phyloP scores from a whole-genome alignment of 805 yeast genomes.

The Tetrapisispora taiwanensis region DNA sequence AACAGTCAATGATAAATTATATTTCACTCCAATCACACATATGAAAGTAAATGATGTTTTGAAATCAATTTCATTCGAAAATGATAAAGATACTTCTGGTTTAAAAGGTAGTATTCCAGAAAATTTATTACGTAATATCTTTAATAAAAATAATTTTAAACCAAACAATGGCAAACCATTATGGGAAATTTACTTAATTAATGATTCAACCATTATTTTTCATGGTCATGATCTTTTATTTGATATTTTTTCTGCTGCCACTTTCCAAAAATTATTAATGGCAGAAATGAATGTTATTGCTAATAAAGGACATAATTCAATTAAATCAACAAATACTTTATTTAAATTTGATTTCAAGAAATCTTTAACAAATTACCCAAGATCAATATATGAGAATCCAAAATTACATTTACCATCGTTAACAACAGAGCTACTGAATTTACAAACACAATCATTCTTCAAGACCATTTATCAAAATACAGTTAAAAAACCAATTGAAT shows the following conservation, averaged over 20 bases:
- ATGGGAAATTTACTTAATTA: constrained; percentile 22
- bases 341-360: neutral
- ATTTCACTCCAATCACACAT: constrained; percentile 14
- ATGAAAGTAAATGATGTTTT: constrained; percentile 18
- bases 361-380: constrained; percentile 8
- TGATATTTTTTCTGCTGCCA: constrained; percentile 25
- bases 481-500: constrained; percentile 19
- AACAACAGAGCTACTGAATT: constrained; percentile 16
- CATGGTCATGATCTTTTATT: constrained; percentile 26
- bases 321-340: neutral
- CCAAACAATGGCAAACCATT: constrained; percentile 16
- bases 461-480: constrained; percentile 17
- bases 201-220: constrained; percentile 20
- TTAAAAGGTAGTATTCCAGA: constrained; percentile 24
- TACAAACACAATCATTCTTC: constrained; percentile 23
- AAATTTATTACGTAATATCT: constrained; percentile 21
- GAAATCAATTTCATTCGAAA: constrained; percentile 17
- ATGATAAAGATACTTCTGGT: constrained; percentile 18
- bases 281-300: constrained; percentile 9
- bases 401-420: constrained; percentile 19
- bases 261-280: constrained; percentile 19
- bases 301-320: neutral
- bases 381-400: constrained; percentile 22
- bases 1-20: constrained; percentile 17
- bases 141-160: constrained; percentile 16